Evolutionary conservation across 495 filamentous ascomycete species (phyloP).

Genomic region (Gamarada debralockiae): DNA sequence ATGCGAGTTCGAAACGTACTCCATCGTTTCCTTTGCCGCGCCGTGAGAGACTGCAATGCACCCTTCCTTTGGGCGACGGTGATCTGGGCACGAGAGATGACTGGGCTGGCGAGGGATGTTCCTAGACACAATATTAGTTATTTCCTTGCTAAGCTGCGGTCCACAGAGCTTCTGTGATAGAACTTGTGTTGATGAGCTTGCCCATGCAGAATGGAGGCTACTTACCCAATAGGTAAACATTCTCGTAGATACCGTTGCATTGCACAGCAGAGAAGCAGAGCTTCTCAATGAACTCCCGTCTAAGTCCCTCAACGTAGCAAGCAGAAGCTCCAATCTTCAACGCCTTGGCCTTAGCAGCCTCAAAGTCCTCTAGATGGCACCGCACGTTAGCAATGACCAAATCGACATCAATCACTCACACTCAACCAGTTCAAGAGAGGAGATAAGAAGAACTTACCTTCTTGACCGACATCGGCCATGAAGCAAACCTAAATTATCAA

Average conservation of each 20-base stretch:
- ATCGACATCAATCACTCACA: neutral
- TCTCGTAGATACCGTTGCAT: conserved; percentile 87
- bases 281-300: conserved; percentile 77
- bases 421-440: neutral
- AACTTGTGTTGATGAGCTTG: neutral
- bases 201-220: neutral
- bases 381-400: conserved; percentile 11
- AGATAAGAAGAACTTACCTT: conserved; percentile 30
- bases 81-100: conserved; percentile 84
- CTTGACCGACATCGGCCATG: conserved; percentile 62
- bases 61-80: conserved; percentile 63
- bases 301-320: conserved; percentile 63
- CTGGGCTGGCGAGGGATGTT: conserved; percentile 79
- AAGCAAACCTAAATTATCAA: conserved; percentile 26
- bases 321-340: conserved; percentile 63
- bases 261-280: conserved; percentile 84
- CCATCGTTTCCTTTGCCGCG: conserved; percentile 84
- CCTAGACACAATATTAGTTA: conserved; percentile 25
- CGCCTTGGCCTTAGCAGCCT: conserved; percentile 62
- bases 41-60: conserved; percentile 71
- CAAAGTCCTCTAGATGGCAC: conserved; percentile 52
- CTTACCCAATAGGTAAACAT: conserved; percentile 69
- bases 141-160: too few relatives aligned
- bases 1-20: conserved; percentile 80
- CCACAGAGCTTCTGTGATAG: too few relatives aligned